These are phyloP conservation scores for Pythium myriotylum DNA, from an alignment of 352 stramenopile genomes.

Conservation along the genomic window DNA sequence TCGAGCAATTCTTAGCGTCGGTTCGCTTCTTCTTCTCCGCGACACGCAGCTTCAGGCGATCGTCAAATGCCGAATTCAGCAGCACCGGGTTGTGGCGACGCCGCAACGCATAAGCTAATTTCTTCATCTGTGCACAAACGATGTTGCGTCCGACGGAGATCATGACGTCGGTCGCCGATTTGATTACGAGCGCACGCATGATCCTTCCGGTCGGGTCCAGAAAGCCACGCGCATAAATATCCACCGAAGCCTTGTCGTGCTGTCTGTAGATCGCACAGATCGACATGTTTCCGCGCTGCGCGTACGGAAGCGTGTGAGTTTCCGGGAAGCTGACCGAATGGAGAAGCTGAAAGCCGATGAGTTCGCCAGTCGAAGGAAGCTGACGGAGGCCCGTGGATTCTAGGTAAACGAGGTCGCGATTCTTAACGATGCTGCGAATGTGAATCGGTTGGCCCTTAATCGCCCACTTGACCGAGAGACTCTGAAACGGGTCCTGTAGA, in stretches of 20 bases:
- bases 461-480: constrained; percentile 54
- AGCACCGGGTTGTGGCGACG: constrained; percentile 8
- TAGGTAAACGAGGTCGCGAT: constrained; percentile 59
- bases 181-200: constrained; percentile 42
- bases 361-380: constrained; percentile 41
- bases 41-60: constrained; percentile 10
- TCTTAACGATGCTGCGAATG: constrained; percentile 44
- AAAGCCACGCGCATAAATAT: constrained; percentile 44
- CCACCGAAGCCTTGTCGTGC: constrained; percentile 40
- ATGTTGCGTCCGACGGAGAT: constrained; percentile 44
- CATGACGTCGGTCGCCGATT: constrained; percentile 43
- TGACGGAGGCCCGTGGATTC: constrained; percentile 47
- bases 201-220: constrained; percentile 42
- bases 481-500: constrained; percentile 46
- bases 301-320: constrained; percentile 32
- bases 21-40: constrained; percentile 3
- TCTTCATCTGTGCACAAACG: constrained; percentile 50
- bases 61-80: constrained; percentile 5
- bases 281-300: constrained; percentile 53
- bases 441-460: constrained; percentile 43
- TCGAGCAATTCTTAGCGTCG: constrained; percentile 18
- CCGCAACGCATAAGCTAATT: constrained; percentile 34
- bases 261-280: constrained; percentile 56
- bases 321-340: constrained; percentile 61
- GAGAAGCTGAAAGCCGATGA: constrained; percentile 58